These are phyloP conservation scores for Lentinula aciculospora DNA, from an alignment of 768 basidiomycete species.

Conservation along the genomic window DNA sequence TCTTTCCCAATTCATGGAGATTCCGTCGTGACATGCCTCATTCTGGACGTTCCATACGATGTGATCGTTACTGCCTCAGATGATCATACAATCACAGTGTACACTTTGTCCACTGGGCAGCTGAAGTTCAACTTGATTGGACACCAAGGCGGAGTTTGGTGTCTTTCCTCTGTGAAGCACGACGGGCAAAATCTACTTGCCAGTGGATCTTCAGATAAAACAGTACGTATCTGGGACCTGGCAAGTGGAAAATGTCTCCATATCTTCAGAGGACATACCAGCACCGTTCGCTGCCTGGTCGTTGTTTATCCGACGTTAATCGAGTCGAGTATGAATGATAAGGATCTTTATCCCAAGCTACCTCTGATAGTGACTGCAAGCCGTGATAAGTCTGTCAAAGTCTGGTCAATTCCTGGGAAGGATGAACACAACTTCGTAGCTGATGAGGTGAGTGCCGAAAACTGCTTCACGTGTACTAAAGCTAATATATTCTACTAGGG, in stretches of 20 bases:
- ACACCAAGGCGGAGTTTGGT: slow-evolving; percentile 97
- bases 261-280: slow-evolving; percentile 95
- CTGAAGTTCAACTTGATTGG: slow-evolving; percentile 73
- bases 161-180: slow-evolving; percentile 75
- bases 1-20: slow-evolving; percentile 85
- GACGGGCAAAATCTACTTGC: slow-evolving; percentile 59
- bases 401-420: slow-evolving; percentile 43
- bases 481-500: too few relatives aligned
- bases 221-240: slow-evolving; percentile 89
- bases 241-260: slow-evolving; percentile 78
- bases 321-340: slow-evolving; percentile 49
- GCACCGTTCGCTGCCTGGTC: slow-evolving; percentile 91
- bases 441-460: background rate
- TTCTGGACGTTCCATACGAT: slow-evolving; percentile 71
- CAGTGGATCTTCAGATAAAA: slow-evolving; percentile 89
- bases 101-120: slow-evolving; percentile 76
- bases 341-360: slow-evolving; percentile 63
- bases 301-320: slow-evolving; percentile 92
- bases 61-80: slow-evolving; percentile 97
- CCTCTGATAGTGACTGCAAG: slow-evolving; percentile 73
- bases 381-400: slow-evolving; percentile 60
- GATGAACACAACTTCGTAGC: background rate
- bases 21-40: slow-evolving; percentile 93
- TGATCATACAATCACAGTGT: slow-evolving; percentile 94
- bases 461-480: background rate